These are phyloP conservation scores for Pisolithus sp. DNA, from an alignment of 768 basidiomycete species.

Conservation along the genomic window DNA sequence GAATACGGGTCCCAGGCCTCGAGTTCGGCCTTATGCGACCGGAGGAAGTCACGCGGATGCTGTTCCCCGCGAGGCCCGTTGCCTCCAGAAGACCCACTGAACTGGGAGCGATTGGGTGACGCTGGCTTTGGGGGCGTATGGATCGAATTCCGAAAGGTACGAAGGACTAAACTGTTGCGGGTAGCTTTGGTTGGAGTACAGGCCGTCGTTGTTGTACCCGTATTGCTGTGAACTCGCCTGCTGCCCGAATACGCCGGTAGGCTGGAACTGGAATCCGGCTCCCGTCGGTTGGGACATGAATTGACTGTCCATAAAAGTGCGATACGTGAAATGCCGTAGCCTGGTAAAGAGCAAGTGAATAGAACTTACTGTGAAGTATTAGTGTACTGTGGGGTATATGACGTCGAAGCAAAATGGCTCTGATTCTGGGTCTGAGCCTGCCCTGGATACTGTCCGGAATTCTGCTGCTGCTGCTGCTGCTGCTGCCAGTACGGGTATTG, in stretches of 20 bases:
- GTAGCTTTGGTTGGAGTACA: constrained; percentile 26
- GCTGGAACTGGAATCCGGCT: constrained; percentile 46
- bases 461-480: constrained; percentile 16
- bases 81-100: neutral
- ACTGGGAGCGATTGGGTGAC: constrained; percentile 1
- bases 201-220: constrained; percentile 19
- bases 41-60: constrained; percentile 68
- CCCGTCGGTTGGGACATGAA: constrained; percentile 28
- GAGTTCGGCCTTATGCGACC: constrained; percentile 56
- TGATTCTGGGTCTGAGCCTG: constrained; percentile 18
- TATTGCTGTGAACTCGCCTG: constrained; percentile 32
- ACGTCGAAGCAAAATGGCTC: constrained; percentile 17
- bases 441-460: constrained; percentile 9
- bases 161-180: constrained; percentile 16
- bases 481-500: constrained; percentile 31
- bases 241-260: constrained; percentile 51
- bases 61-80: constrained; percentile 27
- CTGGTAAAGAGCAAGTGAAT: neutral
- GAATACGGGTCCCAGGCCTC: constrained; percentile 65
- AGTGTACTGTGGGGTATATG: constrained; percentile 19
- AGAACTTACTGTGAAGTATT: constrained; percentile 7
- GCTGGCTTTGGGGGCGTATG: constrained; percentile 24
- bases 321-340: neutral
- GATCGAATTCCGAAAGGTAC: constrained; percentile 37
- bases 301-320: constrained; percentile 12